A percentile compares a stretch with the other conserved stretches of the same genome.
Evolutionary conservation across 805 yeast species (phyloP).

Genomic region (Cyberlindnera sargentensis): DNA sequence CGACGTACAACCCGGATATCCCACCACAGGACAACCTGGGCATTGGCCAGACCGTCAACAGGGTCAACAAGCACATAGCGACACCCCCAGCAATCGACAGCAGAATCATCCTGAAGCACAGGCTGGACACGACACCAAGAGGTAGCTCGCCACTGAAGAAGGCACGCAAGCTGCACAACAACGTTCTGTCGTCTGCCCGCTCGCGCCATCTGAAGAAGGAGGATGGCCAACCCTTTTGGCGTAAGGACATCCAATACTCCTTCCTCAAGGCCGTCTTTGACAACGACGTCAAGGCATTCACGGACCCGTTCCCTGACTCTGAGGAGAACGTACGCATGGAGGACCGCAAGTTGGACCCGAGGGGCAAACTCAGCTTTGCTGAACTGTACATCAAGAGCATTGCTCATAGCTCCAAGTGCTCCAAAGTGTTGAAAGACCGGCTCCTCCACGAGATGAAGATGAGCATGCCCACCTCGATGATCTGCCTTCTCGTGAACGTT

Average conservation of each 20-base stretch:
- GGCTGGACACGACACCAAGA: no score
- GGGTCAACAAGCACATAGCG: no score
- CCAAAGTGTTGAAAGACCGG: slow-evolving; percentile 76
- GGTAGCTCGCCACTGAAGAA: slow-evolving; percentile 7
- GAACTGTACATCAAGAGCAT: slow-evolving; percentile 78
- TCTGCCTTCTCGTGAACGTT: slow-evolving; percentile 80
- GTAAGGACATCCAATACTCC: slow-evolving; percentile 81
- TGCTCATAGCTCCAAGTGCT: slow-evolving; percentile 76
- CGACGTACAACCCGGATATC: neutral
- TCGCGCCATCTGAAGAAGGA: slow-evolving; percentile 70
- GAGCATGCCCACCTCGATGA: slow-evolving; percentile 69
- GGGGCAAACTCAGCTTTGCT: slow-evolving; percentile 61
- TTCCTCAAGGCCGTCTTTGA: slow-evolving; percentile 60
- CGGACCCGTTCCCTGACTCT: slow-evolving; percentile 47
- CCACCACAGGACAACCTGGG: no score
- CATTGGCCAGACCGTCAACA: no score
- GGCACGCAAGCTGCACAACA: slow-evolving; percentile 9
- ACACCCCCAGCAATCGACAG: neutral
- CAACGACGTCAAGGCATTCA: slow-evolving; percentile 59
- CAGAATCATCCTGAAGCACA: neutral
- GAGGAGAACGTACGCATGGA: slow-evolving; percentile 27
- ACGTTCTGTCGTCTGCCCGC: slow-evolving; percentile 24
- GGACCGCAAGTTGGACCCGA: slow-evolving; percentile 28
- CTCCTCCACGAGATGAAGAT: slow-evolving; percentile 52
- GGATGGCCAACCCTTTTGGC: slow-evolving; percentile 90